Evolutionary conservation across 2,329 filamentous ascomycete species (phyloP).

Genomic region (Bipolaris sorokiniana): DNA sequence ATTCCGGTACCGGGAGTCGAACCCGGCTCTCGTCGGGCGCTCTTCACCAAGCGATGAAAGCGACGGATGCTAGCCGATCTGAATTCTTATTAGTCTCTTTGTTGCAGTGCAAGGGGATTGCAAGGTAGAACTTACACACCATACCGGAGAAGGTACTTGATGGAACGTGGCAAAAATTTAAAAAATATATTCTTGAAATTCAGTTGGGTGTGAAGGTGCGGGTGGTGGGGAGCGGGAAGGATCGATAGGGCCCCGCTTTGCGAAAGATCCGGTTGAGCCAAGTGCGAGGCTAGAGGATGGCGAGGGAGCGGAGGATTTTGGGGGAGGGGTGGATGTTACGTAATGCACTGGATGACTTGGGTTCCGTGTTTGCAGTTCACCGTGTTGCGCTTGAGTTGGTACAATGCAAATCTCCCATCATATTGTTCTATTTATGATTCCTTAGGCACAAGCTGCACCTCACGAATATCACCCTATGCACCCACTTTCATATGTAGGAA

Average conservation of each 20-base stretch:
- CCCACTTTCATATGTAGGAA: neutral
- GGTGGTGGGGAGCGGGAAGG: neutral
- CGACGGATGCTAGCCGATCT: slow-evolving; percentile 1
- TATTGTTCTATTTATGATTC: too few species aligned
- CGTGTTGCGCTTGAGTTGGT: too few species aligned
- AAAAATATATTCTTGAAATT: neutral
- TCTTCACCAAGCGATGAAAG: neutral
- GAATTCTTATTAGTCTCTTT: neutral
- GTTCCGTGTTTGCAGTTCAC: too few species aligned
- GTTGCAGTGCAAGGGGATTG: neutral
- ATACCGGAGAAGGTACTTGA: neutral
- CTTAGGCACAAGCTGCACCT: too few species aligned
- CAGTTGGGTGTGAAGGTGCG: too few species aligned
- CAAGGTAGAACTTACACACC: neutral
- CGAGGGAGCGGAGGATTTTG: too few species aligned
- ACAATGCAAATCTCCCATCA: too few species aligned
- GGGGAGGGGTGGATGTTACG: too few species aligned
- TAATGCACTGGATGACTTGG: too few species aligned
- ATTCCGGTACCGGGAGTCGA: neutral
- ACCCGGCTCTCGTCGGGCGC: neutral
- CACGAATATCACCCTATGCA: too few species aligned
- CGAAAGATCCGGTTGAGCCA: too few species aligned
- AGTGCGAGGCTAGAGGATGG: too few species aligned
- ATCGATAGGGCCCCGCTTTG: neutral
- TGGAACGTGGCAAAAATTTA: neutral